Base-by-base conservation (phyloP, 208 protist genomes). In the Novymonas esmeraldas region DNA sequence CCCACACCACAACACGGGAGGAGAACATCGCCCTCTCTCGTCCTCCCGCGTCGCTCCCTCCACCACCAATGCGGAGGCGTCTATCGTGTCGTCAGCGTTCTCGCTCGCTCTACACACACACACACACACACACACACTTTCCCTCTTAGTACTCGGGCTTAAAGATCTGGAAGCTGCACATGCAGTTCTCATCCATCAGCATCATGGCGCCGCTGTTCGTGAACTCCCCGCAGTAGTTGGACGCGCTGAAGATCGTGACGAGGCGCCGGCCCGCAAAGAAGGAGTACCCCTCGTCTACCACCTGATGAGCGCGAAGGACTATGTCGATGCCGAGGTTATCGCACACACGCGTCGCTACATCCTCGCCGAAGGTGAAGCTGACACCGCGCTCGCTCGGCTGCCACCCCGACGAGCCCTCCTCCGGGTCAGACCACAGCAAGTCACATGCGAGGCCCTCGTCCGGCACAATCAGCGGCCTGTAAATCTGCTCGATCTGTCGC, bases 211-310 rank as follows among this genome's bases (percentile, higher is more conserved):
- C 99, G 16, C 93, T 94, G 81, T 99, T 99, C 57, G 99, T 98
- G 78, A 99, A 99, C 79, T 99, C 98, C 56, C 98, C 98, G 74
- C 98, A 99, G 83, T 99, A 99, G 85, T 99, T 99, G 18, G 98
- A 98, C 4, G 99, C 99, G 9, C 93, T 98, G 85, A 99, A 99
- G 10, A 99, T 73, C 0, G 99, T 99, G 31, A 99, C 98, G 44
- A 99, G 91, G 67, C 98, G 87, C 18, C 98, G 84, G 38, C 97
- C 93, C 2, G 98, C 97, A 70, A 99, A 99, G 74, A 99, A 99
- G 54, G 99, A 95, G 82, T 99, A 99, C 5, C 98, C 98, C 62
- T 98, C 91, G 38, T 99, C 95, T 11, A 99, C 96, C 6, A 98
- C 93, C 78, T 99, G 98, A 78, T 99, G 99, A 7, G 98, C 99